Conservation (phyloP, 345 rosid genomes). For the Kernera saxatilis region DNA sequence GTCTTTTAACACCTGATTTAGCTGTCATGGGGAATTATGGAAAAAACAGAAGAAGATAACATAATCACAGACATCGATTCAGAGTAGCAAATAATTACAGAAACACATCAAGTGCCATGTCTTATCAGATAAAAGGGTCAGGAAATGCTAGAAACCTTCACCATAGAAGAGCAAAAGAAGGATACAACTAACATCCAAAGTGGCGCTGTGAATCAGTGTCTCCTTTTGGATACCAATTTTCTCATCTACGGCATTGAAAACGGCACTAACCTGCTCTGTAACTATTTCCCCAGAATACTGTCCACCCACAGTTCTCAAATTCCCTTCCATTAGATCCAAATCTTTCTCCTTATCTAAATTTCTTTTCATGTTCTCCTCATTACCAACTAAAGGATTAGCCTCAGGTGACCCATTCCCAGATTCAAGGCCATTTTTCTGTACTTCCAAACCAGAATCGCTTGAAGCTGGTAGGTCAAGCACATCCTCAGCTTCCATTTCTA, state of each 20-base stretch:
- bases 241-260: slow-evolving; percentile 30
- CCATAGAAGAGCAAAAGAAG: slow-evolving; percentile 30
- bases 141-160: slow-evolving; percentile 4
- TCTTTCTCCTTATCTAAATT: slow-evolving; percentile 18
- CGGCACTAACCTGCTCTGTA: slow-evolving; percentile 37
- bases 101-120: not conserved
- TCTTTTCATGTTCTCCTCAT: slow-evolving; percentile 2
- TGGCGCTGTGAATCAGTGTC: slow-evolving; percentile 15
- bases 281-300: slow-evolving; percentile 14
- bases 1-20: slow-evolving; percentile 57
- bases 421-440: slow-evolving; percentile 33
- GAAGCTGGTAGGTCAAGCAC: slow-evolving; percentile 29
- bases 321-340: slow-evolving; percentile 24
- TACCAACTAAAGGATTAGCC: slow-evolving; percentile 24
- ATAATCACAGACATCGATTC: slow-evolving; percentile 2
- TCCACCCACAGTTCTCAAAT: slow-evolving; percentile 29
- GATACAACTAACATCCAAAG: slow-evolving; percentile 56
- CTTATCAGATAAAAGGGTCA: not conserved
- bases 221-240: slow-evolving; percentile 23
- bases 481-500: slow-evolving; percentile 46
- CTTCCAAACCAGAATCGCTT: slow-evolving; percentile 24
- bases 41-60: slow-evolving; percentile 20
- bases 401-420: slow-evolving; percentile 35
- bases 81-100: not conserved
- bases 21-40: slow-evolving; percentile 56